Base-by-base conservation (phyloP, 192 early-diverging fungal genomes). In the Mortierella alpina region DNA sequence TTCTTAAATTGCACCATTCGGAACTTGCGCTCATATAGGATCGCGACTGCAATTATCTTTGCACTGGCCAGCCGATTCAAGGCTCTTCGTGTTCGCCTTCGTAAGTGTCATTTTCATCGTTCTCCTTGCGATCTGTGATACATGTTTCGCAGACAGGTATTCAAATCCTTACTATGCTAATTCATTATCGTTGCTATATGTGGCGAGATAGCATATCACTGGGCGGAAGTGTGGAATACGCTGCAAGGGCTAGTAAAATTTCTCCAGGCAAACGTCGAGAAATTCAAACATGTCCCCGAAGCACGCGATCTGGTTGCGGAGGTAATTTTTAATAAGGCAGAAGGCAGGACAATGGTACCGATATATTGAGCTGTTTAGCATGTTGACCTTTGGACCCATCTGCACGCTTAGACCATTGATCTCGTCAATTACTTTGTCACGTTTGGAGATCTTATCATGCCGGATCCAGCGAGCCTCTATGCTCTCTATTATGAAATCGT, bases 401-500 rank as follows among this genome's bases (percentile, higher is more conserved):
- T 31, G 31, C 31, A 31, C 8, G 45, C 59, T 14, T 71, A 85
- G 84, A 62, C 68, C 7, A 83, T 85, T 17, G 76, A 75, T 63
- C 63, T 85, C n/a, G 72, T 87, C 14, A 89, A 89, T 54, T 72
- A 86, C 14, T 80, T 83, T 70, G 76, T 88, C 1, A 78, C 84
- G 8, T 83, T 78, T 48, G 87, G 86, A 11, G 88, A 89, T 14
- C 57, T 79, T 11, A 83, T 89, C 54, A 73, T 89, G 66, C 75
- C 75, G 0, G 88, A 89, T 57, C 76, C 85, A 6, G 70, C 69
- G 14, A 86, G 84, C 46, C 87, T 85, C 51, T 87, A 88, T 75
- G 73, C 68, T 2, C 77, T 89, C 4, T 86, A 86, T 58, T 89
- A 89, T 56, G 88, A 89, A 59, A 85, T 89, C 23, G 83, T 89